Conservation (phyloP, 2,329 filamentous ascomycete genomes). For the Claviceps sp. region DNA sequence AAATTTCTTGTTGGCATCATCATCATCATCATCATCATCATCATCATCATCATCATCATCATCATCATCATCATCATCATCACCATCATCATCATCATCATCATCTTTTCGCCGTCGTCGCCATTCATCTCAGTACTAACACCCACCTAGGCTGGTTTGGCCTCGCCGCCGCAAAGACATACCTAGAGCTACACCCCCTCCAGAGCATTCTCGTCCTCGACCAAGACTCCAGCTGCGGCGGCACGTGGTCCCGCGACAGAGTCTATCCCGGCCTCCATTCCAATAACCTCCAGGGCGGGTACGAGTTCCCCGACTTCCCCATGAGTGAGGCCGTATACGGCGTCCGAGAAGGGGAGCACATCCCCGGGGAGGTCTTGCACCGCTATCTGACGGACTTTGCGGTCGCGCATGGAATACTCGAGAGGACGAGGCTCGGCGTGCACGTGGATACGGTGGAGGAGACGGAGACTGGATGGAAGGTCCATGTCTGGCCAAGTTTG, state of each 20-base stretch:
- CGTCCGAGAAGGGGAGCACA: constrained; percentile 19
- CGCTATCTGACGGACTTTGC: constrained; percentile 25
- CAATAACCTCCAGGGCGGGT: constrained; percentile 50
- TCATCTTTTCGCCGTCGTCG: no score
- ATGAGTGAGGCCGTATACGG: constrained; percentile 36
- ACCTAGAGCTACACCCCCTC: constrained; percentile 32
- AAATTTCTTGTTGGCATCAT: background rate
- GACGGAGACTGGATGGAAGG: constrained; percentile 10
- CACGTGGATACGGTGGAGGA: constrained; percentile 30
- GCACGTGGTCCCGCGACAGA: constrained; percentile 45
- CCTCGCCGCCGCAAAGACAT: constrained; percentile 37
- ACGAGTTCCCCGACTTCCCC: constrained; percentile 51
- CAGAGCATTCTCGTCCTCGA: constrained; percentile 37
- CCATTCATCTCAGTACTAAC: no score
- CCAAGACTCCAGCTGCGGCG: constrained; percentile 35
- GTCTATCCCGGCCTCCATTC: constrained; percentile 47
- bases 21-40: no score
- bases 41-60: no score
- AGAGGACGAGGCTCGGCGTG: constrained; percentile 35
- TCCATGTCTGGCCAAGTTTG: constrained; percentile 1
- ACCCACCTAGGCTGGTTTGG: constrained; percentile 30
- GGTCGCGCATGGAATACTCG: constrained; percentile 32
- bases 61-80: no score
- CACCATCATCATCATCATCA: no score
- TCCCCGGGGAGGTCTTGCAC: constrained; percentile 23